Percentiles rank a stretch among this genome's conserved stretches.
These are phyloP conservation scores for Globisporangium barbulae DNA, from an alignment of 352 stramenopile species.

Conservation along the genomic window DNA sequence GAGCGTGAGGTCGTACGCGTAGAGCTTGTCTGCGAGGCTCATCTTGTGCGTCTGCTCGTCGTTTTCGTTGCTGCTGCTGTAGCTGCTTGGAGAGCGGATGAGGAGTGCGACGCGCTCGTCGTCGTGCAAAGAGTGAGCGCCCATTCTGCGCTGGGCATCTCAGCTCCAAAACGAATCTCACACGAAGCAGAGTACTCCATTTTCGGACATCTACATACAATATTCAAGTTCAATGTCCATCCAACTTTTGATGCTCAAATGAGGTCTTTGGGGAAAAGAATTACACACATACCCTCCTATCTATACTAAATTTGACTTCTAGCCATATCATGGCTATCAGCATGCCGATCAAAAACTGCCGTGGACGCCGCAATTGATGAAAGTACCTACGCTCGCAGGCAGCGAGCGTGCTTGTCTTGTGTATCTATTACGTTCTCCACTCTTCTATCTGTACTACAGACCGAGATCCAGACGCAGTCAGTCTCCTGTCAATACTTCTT, in stretches of 20 bases:
- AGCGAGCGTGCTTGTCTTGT: too few species aligned
- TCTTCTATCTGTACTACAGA: too few species aligned
- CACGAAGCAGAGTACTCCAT: neutral
- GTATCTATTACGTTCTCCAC: too few species aligned
- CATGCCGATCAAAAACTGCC: too few species aligned
- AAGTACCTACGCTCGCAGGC: too few species aligned
- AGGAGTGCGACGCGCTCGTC: slow-evolving; percentile 15
- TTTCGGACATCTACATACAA: neutral
- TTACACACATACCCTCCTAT: too few species aligned
- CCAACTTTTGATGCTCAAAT: neutral
- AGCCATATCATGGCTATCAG: too few species aligned
- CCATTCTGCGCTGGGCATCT: slow-evolving; percentile 3
- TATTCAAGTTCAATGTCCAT: neutral
- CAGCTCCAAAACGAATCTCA: neutral
- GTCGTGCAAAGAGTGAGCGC: neutral
- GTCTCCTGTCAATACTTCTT: slow-evolving; percentile 22
- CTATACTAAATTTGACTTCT: too few species aligned
- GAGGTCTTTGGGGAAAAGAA: too few species aligned
- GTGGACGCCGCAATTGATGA: too few species aligned
- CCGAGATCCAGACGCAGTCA: too few species aligned
- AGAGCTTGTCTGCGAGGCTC: slow-evolving; percentile 54
- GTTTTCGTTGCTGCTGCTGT: neutral
- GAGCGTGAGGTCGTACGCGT: slow-evolving; percentile 73
- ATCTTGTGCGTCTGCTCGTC: slow-evolving; percentile 22
- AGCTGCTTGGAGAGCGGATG: slow-evolving; percentile 1